These are phyloP conservation scores for Fusarium sp. DNA, from an alignment of 2,329 filamentous ascomycete species.

Conservation along the genomic window DNA sequence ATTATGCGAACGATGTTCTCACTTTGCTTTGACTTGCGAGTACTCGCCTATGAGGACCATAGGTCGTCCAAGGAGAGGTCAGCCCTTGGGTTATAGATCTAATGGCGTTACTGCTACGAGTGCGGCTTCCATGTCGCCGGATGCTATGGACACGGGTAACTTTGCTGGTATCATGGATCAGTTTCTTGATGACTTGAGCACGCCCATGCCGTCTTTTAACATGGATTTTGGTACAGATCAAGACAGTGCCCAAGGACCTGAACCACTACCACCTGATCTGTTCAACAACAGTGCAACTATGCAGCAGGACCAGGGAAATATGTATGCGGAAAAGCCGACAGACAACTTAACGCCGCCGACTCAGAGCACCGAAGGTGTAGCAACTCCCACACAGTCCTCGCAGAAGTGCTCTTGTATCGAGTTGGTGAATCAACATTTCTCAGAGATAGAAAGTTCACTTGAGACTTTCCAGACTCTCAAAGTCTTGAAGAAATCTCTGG, in stretches of 20 bases:
- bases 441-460: constrained; percentile 7
- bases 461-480: constrained; percentile 23
- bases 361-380: neutral
- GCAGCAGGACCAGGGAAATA: neutral
- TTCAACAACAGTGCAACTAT: neutral
- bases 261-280: neutral
- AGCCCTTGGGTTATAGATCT: neutral
- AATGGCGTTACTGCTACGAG: neutral
- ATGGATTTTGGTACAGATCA: constrained; percentile 6
- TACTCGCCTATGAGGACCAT: constrained; percentile 35
- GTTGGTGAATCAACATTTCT: constrained; percentile 20
- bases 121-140: neutral
- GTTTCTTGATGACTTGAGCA: constrained; percentile 4
- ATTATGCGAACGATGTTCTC: constrained; percentile 35
- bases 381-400: rapidly evolving
- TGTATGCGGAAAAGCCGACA: neutral
- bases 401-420: constrained; percentile 18
- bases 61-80: constrained; percentile 2
- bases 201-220: constrained; percentile 1
- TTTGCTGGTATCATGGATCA: constrained; percentile 24
- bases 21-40: constrained; percentile 33
- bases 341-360: neutral
- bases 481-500: constrained; percentile 12
- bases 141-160: neutral
- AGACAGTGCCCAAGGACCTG: neutral